Evolutionary conservation across 345 rosid genomes (phyloP), one percentile per base, ranked within the genome.

Genomic region (Hypericum perforatum): DNA sequence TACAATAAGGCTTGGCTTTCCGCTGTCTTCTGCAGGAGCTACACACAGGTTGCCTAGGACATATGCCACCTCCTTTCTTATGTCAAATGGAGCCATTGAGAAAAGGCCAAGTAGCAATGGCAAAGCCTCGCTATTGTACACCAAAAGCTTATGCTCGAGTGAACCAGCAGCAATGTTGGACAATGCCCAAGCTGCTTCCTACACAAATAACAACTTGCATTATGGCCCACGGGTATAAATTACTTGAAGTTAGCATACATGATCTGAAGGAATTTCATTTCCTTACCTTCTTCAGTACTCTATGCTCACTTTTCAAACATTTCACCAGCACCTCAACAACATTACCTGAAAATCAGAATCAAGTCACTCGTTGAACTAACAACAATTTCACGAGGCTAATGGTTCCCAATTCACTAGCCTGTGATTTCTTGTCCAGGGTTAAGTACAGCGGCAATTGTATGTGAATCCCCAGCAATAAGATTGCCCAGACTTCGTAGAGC

Each of bases 101-200:
- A 92, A 78, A 52, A 92, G 86, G 52, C 66, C 80, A 54, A 85
- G 52, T 56, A 88, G 63, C 68, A 85, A 58, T 52, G 90, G 70
- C 63, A 80, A 69, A 53, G 77, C 85, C 76, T 85, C 95, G 29
- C 89, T 80, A 6, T 64, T 75, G 77, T 61, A 79, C 73, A 92
- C 78, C 63, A 78, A 52, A 65, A 63, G 76, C 79, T 92, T 92
- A 67, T 83, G 97, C 59, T 85, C 94, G 53, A 80, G 50, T 36
- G 98, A 85, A 63, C 97, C 98, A 10, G 87, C 89, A 12, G 98
- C 97, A 73, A 88, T 70, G 71, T 92, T 92, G 49, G 97, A 92
- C 57, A 92, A 60, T 65, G 84, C 96, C 98, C 98, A 92, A 43
- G 97, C 79, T 53, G 95, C 86, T 83, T 92, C 98, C 98, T 92